phyloP scores from a whole-genome alignment of 2,329 filamentous ascomycete species.

The Davidsoniella virescens region DNA sequence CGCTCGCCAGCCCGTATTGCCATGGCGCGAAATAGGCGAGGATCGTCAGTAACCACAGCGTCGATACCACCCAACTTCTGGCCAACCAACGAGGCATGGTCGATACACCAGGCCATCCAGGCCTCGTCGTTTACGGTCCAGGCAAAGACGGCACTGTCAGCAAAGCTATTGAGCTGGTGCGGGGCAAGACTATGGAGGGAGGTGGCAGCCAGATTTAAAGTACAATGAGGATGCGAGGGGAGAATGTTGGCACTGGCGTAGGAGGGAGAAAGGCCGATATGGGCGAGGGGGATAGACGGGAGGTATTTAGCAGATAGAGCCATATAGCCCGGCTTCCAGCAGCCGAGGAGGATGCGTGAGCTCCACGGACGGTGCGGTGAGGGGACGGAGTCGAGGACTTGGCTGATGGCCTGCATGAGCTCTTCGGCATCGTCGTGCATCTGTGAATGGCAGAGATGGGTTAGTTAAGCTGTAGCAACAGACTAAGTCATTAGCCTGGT shows the following conservation, averaged over 20 bases:
- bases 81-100: conserved; percentile 17
- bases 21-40: conserved; percentile 48
- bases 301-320: conserved; percentile 44
- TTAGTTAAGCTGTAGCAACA: neutral
- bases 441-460: conserved; percentile 23
- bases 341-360: conserved; percentile 59
- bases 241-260: conserved; percentile 57
- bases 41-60: conserved; percentile 77
- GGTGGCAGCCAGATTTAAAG: conserved; percentile 52
- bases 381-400: conserved; percentile 40
- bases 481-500: neutral
- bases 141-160: conserved; percentile 46
- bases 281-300: conserved; percentile 45
- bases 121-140: conserved; percentile 78
- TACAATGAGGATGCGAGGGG: conserved; percentile 51
- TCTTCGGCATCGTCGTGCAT: conserved; percentile 52
- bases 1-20: conserved; percentile 11
- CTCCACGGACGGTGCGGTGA: conserved; percentile 45
- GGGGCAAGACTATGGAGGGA: conserved; percentile 39
- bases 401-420: conserved; percentile 53
- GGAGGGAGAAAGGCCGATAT: conserved; percentile 49
- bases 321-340: conserved; percentile 65
- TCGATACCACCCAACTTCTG: conserved; percentile 33
- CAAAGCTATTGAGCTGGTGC: conserved; percentile 33
- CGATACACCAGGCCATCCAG: conserved; percentile 69